Evolutionary conservation across 148 eudicot species (phyloP), one percentile per base, ranked within the genome.

Genomic region (Nepenthes gracilis): DNA sequence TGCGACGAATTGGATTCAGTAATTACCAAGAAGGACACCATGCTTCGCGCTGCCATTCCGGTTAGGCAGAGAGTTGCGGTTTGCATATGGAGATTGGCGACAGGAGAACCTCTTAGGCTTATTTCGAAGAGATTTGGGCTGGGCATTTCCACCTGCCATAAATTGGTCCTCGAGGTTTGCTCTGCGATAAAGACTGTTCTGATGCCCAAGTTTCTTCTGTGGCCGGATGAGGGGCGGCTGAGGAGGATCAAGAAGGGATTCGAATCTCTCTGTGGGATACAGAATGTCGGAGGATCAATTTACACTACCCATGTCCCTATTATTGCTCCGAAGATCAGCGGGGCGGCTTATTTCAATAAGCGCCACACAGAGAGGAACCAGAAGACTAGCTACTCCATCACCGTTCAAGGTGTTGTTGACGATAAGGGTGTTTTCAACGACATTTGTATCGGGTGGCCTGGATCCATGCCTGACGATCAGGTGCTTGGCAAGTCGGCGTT

Each of bases 361-460:
- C 6, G 48, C 8, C 48, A 45, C 48, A 45, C 48, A 5, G 48
- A 45, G 48, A 40, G 70, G 49, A 76, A 68, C 8, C 75, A 72
- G 53, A 76, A 72, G 64, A 64, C 80, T 2, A 54, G 70, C 6
- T 76, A 76, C 50, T 60, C 75, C 4, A 61, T 76, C 36, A 76
- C 75, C 0, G 70, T 76, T 14, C 79, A 75, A 53, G 79, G 79
- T 1, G 75, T 71, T 14, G 79, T 75, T 9, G 75, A 64, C 35
- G 40, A 65, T 0, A 58, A 33, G 32, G 75, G 80, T 1, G 60
- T 53, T 2, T 76, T 76, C 23, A 67, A 64, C 0, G 75, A 76
- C 48, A 58, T 76, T 9, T 76, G 75, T 43, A 68, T 76, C 12
- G 80, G 80, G 0, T 71, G 73, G 72, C 80, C 80, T 9, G 80